Conservation (phyloP, 805 yeast species). For the Kluyveromyces lactis region DNA sequence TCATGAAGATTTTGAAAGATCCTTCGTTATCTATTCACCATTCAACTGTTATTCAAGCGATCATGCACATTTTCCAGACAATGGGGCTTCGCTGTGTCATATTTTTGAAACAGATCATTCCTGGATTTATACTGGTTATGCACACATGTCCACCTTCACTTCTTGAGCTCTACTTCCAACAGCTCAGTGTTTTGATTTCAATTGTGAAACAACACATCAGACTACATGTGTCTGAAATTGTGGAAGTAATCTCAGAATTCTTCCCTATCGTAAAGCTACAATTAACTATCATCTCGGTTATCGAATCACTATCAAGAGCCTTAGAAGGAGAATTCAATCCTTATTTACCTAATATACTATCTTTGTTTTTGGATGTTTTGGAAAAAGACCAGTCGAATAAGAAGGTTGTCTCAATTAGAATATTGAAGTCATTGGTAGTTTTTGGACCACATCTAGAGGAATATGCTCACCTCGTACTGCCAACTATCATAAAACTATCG, state of each 20-base stretch:
- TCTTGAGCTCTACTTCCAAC: conserved; percentile 84
- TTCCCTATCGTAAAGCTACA: conserved; percentile 59
- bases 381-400: conserved; percentile 62
- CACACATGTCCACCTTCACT: conserved; percentile 68
- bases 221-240: conserved; percentile 69
- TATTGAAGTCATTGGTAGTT: conserved; percentile 71
- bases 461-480: conserved; percentile 78
- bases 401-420: conserved; percentile 57
- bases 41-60: conserved; percentile 87
- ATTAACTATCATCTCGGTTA: conserved; percentile 66
- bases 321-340: conserved; percentile 88
- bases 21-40: conserved; percentile 80
- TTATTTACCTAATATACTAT: conserved; percentile 69
- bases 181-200: conserved; percentile 65
- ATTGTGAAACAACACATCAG: conserved; percentile 88
- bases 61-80: conserved; percentile 83
- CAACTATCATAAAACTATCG: conserved; percentile 72
- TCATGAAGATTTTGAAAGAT: conserved; percentile 79
- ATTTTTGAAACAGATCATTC: conserved; percentile 80
- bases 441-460: conserved; percentile 88
- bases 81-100: conserved; percentile 83
- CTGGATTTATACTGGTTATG: conserved; percentile 82
- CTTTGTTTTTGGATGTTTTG: conserved; percentile 64
- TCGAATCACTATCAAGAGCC: conserved; percentile 79
- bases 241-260: conserved; percentile 65